Conservation (phyloP, 768 basidiomycete species). For the Tulasnella sp. region DNA sequence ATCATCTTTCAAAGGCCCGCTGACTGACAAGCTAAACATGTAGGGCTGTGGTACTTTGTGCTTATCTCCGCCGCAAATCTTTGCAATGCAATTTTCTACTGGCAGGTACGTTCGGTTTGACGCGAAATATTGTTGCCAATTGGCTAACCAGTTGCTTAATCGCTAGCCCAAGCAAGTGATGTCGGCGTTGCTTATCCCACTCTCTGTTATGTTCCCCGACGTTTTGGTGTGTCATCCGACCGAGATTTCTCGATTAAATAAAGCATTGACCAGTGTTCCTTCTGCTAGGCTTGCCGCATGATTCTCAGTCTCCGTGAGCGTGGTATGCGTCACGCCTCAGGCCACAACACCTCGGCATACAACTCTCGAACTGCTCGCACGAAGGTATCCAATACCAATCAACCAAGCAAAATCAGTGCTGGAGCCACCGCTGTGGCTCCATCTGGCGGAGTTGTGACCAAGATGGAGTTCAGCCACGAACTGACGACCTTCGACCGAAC, state of each 20-base stretch:
- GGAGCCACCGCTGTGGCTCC: neutral
- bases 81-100: conserved; percentile 14
- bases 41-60: conserved; percentile 14
- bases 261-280: neutral
- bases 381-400: neutral
- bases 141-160: neutral
- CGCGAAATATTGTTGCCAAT: neutral
- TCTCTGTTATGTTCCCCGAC: conserved; percentile 1
- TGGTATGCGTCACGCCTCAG: neutral
- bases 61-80: conserved; percentile 12
- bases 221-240: neutral
- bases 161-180: neutral
- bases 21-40: neutral
- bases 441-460: neutral
- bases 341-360: neutral
- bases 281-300: neutral
- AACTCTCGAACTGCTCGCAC: neutral
- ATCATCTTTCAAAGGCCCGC: neutral
- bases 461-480: conserved; percentile 13
- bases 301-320: conserved; percentile 12
- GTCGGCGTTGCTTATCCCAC: conserved; percentile 7
- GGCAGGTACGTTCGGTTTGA: neutral
- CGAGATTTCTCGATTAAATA: neutral
- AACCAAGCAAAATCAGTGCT: neutral
- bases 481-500: neutral